These are phyloP conservation scores for Fusarium multiceps DNA, from an alignment of 2,329 filamentous ascomycete genomes.

Conservation along the genomic window DNA sequence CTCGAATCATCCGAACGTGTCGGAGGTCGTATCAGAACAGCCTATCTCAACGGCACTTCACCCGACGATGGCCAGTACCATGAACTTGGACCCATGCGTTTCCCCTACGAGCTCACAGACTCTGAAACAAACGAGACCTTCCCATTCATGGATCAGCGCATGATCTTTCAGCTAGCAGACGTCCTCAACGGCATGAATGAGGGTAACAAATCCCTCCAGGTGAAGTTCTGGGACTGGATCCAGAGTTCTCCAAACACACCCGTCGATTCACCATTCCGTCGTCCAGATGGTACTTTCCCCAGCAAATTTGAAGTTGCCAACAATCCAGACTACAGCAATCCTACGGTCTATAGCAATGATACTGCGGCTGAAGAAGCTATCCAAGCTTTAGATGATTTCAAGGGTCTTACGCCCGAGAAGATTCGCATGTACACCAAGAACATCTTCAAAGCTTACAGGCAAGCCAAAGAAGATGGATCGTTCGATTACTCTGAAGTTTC, in stretches of 20 bases:
- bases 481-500: conserved; percentile 49
- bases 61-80: conserved; percentile 39
- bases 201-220: conserved; percentile 57
- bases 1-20: conserved; percentile 55
- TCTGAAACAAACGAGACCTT: conserved; percentile 65
- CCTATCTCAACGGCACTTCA: conserved; percentile 54
- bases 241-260: conserved; percentile 50
- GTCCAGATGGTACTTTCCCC: conserved; percentile 46
- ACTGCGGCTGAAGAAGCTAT: conserved; percentile 42
- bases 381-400: conserved; percentile 44
- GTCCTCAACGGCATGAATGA: conserved; percentile 70
- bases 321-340: conserved; percentile 31
- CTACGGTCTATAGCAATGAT: conserved; percentile 39
- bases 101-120: conserved; percentile 65
- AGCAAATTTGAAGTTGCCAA: conserved; percentile 40
- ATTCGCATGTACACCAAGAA: conserved; percentile 42
- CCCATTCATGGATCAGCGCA: conserved; percentile 70
- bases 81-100: conserved; percentile 74
- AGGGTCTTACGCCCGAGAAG: conserved; percentile 38
- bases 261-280: conserved; percentile 21
- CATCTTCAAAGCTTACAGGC: conserved; percentile 48
- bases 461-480: conserved; percentile 45
- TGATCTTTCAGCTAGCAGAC: conserved; percentile 72
- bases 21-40: conserved; percentile 57
- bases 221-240: conserved; percentile 73